These are phyloP conservation scores for Leishmania braziliensis DNA, from an alignment of 208 protist genomes.

Conservation along the genomic window DNA sequence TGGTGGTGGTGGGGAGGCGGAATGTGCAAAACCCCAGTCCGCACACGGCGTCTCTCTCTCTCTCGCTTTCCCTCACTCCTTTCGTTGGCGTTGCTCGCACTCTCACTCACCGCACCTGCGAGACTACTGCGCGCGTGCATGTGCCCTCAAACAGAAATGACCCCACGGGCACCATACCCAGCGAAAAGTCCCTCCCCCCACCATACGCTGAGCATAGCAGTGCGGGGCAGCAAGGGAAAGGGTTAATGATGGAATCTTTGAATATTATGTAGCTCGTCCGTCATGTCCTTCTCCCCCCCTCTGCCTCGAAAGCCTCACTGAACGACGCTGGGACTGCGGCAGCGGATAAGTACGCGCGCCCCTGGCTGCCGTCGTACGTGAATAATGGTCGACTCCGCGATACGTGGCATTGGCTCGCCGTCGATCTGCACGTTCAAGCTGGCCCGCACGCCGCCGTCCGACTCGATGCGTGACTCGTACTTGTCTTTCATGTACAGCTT, in stretches of 20 bases:
- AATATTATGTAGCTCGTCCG: not conserved
- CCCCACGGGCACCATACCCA: too few species aligned
- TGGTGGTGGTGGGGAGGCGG: too few species aligned
- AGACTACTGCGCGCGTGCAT: too few species aligned
- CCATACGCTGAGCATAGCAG: not conserved
- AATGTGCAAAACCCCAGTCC: too few species aligned
- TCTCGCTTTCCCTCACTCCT: not conserved
- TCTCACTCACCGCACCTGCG: too few species aligned
- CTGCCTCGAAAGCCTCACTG: slow-evolving; percentile 3
- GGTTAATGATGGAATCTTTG: not conserved
- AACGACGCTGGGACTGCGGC: slow-evolving; percentile 62
- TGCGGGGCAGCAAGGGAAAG: not conserved
- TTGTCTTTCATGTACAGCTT: slow-evolving; percentile 25
- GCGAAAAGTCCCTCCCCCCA: not conserved
- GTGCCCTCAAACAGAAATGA: too few species aligned
- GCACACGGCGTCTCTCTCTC: not conserved
- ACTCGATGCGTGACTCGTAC: slow-evolving; percentile 22
- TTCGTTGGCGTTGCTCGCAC: slow-evolving; percentile 6
- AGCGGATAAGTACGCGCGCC: slow-evolving; percentile 56
- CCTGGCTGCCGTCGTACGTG: slow-evolving; percentile 40
- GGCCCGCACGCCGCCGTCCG: slow-evolving; percentile 27
- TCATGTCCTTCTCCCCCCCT: not conserved
- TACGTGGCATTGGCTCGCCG: slow-evolving; percentile 65
- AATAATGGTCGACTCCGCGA: slow-evolving; percentile 63
- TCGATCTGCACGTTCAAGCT: slow-evolving; percentile 77